These are phyloP conservation scores for Eleusine coracana DNA, from an alignment of 176 grass and related monocot species.

Conservation along the genomic window DNA sequence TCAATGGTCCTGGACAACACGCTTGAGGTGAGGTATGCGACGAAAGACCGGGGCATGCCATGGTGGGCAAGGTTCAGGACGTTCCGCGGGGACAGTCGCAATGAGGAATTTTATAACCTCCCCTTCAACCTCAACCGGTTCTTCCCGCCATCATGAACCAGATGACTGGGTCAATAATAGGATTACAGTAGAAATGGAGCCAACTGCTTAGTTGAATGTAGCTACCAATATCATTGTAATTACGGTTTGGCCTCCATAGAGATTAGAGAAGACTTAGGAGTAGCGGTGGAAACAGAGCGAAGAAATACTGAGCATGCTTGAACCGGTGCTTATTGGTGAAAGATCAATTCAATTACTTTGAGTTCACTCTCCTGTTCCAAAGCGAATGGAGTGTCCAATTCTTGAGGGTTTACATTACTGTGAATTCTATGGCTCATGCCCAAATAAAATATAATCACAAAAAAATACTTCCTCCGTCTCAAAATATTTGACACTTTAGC, in stretches of 20 bases:
- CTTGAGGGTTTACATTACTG: not conserved
- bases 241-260: conserved; percentile 26
- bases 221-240: conserved; percentile 15
- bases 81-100: conserved; percentile 61
- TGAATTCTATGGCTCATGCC: not conserved
- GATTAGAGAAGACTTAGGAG: conserved; percentile 8
- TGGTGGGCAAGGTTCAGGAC: conserved; percentile 78
- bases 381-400: not conserved
- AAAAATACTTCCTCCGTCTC: not conserved
- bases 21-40: conserved; percentile 45
- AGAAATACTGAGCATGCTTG: conserved; percentile 22
- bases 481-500: too few species aligned
- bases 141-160: conserved; percentile 61
- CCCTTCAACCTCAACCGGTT: conserved; percentile 76
- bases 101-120: conserved; percentile 75
- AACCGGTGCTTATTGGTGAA: conserved; percentile 15
- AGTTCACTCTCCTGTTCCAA: not conserved
- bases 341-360: conserved; percentile 3
- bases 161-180: not conserved
- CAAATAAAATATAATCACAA: not conserved
- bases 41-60: conserved; percentile 70
- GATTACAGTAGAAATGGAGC: not conserved
- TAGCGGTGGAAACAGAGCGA: not conserved
- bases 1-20: conserved; percentile 74
- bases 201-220: not conserved